Percentiles rank a stretch among this genome's conserved stretches.
Conservation (phyloP, 345 rosid genomes). For the Salix arbutifolia region DNA sequence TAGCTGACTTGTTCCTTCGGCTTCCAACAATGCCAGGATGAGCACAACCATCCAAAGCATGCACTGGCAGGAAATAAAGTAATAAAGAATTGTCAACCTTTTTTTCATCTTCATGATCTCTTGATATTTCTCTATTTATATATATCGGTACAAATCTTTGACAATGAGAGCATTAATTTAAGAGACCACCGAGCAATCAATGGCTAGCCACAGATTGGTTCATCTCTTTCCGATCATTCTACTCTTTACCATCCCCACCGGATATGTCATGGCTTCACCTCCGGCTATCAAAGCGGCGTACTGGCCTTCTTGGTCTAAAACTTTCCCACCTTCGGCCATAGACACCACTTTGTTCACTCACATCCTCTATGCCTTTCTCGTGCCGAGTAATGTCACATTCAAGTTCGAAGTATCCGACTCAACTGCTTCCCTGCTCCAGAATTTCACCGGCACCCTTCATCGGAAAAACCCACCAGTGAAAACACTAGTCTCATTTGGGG, state of each 20-base stretch:
- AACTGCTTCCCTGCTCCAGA: constrained; percentile 11
- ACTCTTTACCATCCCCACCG: not conserved
- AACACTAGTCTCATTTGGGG: constrained; percentile 50
- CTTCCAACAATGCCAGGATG: not conserved
- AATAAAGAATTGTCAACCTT: not conserved
- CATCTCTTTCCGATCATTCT: not conserved
- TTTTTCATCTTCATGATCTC: not conserved
- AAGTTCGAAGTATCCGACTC: constrained; percentile 29
- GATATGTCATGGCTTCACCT: constrained; percentile 14
- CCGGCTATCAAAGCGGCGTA: constrained; percentile 44
- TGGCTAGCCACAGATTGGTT: not conserved
- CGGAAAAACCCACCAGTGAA: constrained; percentile 34
- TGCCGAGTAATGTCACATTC: constrained; percentile 36
- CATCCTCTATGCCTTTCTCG: constrained; percentile 52
- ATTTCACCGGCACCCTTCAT: constrained; percentile 47
- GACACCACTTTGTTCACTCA: constrained; percentile 53
- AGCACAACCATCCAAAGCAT: not conserved
- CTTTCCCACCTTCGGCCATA: constrained; percentile 42
- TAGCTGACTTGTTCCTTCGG: too few relatives aligned
- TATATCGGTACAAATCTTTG: not conserved
- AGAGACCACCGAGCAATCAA: not conserved
- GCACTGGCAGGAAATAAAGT: not conserved
- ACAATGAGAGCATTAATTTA: not conserved
- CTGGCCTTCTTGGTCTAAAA: constrained; percentile 41
- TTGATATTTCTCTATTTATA: not conserved